phyloP scores from a whole-genome alignment of 768 basidiomycete species.

The Suillus subluteus region DNA sequence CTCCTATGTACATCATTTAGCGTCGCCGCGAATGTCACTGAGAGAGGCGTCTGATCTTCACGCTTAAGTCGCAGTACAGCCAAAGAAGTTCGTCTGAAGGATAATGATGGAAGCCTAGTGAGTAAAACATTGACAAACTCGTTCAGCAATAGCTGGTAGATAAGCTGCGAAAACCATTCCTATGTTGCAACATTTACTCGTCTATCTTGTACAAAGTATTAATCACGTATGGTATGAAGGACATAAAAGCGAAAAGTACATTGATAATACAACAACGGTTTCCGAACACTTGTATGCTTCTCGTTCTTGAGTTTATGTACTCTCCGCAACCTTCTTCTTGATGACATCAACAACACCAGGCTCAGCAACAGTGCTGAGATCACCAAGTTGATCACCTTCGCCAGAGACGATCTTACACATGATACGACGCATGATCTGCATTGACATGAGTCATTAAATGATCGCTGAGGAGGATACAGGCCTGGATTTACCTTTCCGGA shows the following conservation, averaged over 20 bases:
- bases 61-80: not conserved
- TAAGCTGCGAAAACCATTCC: not conserved
- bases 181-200: not conserved
- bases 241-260: not conserved
- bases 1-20: not conserved
- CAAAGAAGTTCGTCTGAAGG: not conserved
- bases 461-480: not conserved
- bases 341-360: slow-evolving; percentile 84
- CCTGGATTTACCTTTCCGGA: slow-evolving; percentile 73
- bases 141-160: not conserved
- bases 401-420: slow-evolving; percentile 96
- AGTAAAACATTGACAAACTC: not conserved
- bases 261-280: not conserved
- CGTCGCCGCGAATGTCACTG: not conserved
- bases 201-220: slow-evolving; percentile 2
- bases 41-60: not conserved
- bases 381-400: slow-evolving; percentile 94
- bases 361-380: slow-evolving; percentile 91
- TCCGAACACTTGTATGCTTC: slow-evolving; percentile 1
- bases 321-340: slow-evolving; percentile 73
- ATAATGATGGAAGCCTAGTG: not conserved
- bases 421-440: slow-evolving; percentile 89
- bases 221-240: not conserved
- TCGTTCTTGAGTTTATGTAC: slow-evolving; percentile 18
- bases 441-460: not conserved